Evolutionary conservation across 768 basidiomycete genomes (phyloP).

Genomic region (Kwoniella dejecticola): DNA sequence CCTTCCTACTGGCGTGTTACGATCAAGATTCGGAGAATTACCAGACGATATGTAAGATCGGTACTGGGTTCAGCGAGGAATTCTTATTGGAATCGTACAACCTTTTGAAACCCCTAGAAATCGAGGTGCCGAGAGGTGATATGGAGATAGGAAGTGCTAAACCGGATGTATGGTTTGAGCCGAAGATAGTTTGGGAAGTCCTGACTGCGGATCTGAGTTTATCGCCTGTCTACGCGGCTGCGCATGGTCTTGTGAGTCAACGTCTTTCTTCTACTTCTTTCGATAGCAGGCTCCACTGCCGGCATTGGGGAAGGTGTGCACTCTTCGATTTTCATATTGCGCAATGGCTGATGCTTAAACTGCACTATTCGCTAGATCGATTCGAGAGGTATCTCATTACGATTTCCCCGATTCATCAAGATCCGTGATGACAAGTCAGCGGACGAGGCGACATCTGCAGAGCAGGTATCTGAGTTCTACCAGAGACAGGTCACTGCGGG

Average conservation of each 20-base stretch:
- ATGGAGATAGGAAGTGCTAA: slow-evolving; percentile 89
- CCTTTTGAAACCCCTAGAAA: slow-evolving; percentile 67
- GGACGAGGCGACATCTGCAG: slow-evolving; percentile 89
- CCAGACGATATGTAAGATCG: slow-evolving; percentile 98
- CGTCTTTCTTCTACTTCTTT: background rate
- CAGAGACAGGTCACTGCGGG: slow-evolving; percentile 78
- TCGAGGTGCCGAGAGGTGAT: slow-evolving; percentile 68
- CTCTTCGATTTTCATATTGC: too few relatives aligned
- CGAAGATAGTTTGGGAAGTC: slow-evolving; percentile 96
- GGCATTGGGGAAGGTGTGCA: too few relatives aligned
- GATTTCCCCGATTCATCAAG: slow-evolving; percentile 92
- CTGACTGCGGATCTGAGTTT: slow-evolving; percentile 93
- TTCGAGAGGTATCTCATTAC: slow-evolving; percentile 87
- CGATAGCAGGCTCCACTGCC: too few relatives aligned
- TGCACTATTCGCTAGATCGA: slow-evolving; percentile 62
- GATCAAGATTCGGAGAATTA: slow-evolving; percentile 91
- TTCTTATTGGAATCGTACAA: slow-evolving; percentile 76
- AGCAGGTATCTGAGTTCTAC: slow-evolving; percentile 91
- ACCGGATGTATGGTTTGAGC: slow-evolving; percentile 97
- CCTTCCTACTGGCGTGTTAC: slow-evolving; percentile 95
- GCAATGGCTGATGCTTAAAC: too few relatives aligned
- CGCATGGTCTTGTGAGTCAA: slow-evolving; percentile 47
- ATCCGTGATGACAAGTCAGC: slow-evolving; percentile 89
- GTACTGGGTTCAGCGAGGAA: slow-evolving; percentile 97
- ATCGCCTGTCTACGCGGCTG: slow-evolving; percentile 69